These are phyloP conservation scores for Penicillium sclerotiorum DNA, from an alignment of 2,329 filamentous ascomycete species.

Conservation along the genomic window DNA sequence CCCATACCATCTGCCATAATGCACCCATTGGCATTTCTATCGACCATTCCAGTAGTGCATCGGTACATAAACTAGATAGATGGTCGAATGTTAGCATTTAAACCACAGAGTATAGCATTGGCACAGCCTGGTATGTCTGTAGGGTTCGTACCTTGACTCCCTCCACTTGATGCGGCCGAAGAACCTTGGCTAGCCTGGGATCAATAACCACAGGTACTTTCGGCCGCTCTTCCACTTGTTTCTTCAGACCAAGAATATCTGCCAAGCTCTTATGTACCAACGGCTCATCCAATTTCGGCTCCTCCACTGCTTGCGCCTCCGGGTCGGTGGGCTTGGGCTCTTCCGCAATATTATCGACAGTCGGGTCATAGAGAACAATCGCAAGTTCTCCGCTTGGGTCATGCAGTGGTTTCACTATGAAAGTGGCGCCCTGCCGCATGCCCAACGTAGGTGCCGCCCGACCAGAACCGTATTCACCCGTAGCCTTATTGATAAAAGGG, in stretches of 20 bases:
- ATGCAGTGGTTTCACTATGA: slow-evolving; percentile 86
- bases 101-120: neutral
- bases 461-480: slow-evolving; percentile 70
- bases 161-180: slow-evolving; percentile 95
- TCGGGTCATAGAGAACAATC: slow-evolving; percentile 94
- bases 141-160: slow-evolving; percentile 69
- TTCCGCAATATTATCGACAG: slow-evolving; percentile 85
- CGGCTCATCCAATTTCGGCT: slow-evolving; percentile 68
- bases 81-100: slow-evolving; percentile 16
- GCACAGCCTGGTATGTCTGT: neutral
- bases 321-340: slow-evolving; percentile 63
- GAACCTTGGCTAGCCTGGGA: slow-evolving; percentile 80
- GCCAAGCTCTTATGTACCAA: slow-evolving; percentile 92
- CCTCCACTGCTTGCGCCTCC: slow-evolving; percentile 46
- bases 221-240: slow-evolving; percentile 79
- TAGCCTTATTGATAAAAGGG: slow-evolving; percentile 81
- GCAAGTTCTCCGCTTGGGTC: slow-evolving; percentile 95
- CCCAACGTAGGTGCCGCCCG: slow-evolving; percentile 86
- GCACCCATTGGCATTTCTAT: slow-evolving; percentile 90
- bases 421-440: slow-evolving; percentile 78
- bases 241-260: slow-evolving; percentile 93
- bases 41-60: slow-evolving; percentile 93
- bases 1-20: slow-evolving; percentile 99
- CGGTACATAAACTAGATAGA: slow-evolving; percentile 75
- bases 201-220: slow-evolving; percentile 98